Evolutionary conservation across 345 rosid species (phyloP), one percentile per base, ranked within the genome.

Genomic region (Gossypium longicalyx): DNA sequence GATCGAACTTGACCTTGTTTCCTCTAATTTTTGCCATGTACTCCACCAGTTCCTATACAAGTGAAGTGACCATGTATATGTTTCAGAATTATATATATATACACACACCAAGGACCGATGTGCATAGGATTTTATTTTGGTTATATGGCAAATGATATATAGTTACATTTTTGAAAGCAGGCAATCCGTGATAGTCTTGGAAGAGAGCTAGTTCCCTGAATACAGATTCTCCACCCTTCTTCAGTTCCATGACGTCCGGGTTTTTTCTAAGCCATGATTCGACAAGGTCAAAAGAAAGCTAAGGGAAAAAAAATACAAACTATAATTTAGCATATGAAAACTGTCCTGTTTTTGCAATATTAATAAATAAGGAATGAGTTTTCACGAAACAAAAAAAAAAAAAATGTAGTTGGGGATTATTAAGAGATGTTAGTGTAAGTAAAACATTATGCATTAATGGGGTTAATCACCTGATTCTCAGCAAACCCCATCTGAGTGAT

Each of bases 401-500:
- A 1, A 23, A 1, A 11, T 17, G 6, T 17, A n/a, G n/a, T 38
- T 56, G 17, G 22, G 8, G 9, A 38, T 38, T 44, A 23, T n/a
- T 1, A 45, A 15, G 43, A 68, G 9, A 27, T 45, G 57, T 13
- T 45, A 2, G 16, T 54, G 58, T 1, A 25, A 51, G 57, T 12
- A 27, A 71, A 72, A 64, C 9, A 63, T n/a, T 57, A 45, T 67
- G 12, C 25, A 45, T 12, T 0, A 12, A 12, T 20, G 15, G 2
- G 49, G 38, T 52, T 16, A 66, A 81, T 57, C 23, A 91, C 98
- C 89, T 91, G 97, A 73, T 94, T 94, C 75, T 94, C 98, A 22
- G 97, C 98, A 70, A 94, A 87, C 8, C 97, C 97, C 98, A 94
- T 89, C 74, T 94, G 98, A 70, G 92, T 84, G 77, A 94, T 88